Percentiles rank a stretch among this genome's conserved stretches.
Evolutionary conservation across 2,329 filamentous ascomycete genomes (phyloP).

Genomic region (Alternaria gansuensis): DNA sequence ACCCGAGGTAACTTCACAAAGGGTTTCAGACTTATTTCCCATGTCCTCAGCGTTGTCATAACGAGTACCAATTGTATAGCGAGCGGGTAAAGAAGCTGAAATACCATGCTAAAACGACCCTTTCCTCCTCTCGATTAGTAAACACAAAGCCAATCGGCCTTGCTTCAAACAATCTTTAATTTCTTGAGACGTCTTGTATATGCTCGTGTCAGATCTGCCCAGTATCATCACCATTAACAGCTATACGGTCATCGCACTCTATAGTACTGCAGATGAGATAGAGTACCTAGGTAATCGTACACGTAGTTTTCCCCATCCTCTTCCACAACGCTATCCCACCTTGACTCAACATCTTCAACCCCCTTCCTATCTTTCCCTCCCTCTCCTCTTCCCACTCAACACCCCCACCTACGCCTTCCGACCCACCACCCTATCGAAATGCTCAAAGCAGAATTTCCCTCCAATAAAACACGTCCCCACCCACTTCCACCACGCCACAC

Average conservation of each 20-base stretch:
- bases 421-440: slow-evolving; percentile 32
- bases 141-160: slow-evolving; percentile 10
- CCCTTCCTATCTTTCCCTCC: neutral
- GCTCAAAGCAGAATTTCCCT: slow-evolving; percentile 33
- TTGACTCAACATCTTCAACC: neutral
- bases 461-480: slow-evolving; percentile 39
- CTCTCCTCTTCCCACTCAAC: neutral
- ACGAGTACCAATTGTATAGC: neutral
- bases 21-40: neutral
- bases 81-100: slow-evolving; percentile 24
- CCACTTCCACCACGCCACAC: slow-evolving; percentile 37
- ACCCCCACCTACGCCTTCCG: slow-evolving; percentile 2
- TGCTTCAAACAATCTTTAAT: slow-evolving; percentile 22
- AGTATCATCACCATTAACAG: slow-evolving; percentile 10
- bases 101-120: neutral
- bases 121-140: slow-evolving; percentile 4
- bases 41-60: neutral
- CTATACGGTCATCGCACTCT: slow-evolving; percentile 21
- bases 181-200: slow-evolving; percentile 19
- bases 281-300: neutral
- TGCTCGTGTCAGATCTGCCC: slow-evolving; percentile 6
- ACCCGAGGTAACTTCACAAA: neutral
- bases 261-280: neutral
- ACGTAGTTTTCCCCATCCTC: neutral
- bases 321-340: neutral